Evolutionary conservation across 805 yeast genomes (phyloP).

Genomic region (Candida verbasci): DNA sequence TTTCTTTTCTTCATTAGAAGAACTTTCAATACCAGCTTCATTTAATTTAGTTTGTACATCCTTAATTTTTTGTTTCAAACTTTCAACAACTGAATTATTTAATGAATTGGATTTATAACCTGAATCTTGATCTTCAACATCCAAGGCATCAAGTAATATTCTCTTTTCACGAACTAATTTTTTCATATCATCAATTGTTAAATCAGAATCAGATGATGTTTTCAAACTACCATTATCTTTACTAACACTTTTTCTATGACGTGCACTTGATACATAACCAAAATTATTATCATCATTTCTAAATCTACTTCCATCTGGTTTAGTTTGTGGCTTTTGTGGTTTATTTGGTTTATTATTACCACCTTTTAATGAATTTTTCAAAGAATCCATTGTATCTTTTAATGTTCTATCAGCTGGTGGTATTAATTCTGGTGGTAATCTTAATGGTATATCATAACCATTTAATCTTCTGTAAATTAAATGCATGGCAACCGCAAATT

Average conservation of each 20-base stretch:
- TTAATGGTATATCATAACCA: constrained; percentile 78
- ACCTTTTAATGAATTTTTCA: constrained; percentile 60
- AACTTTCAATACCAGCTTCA: constrained; percentile 19
- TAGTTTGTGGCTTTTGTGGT: constrained; percentile 12
- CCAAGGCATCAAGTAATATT: constrained; percentile 65
- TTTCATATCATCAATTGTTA: constrained; percentile 52
- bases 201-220: constrained; percentile 26
- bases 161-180: constrained; percentile 69
- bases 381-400: constrained; percentile 63
- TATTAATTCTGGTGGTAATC: constrained; percentile 81
- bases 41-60: constrained; percentile 39
- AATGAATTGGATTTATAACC: constrained; percentile 22
- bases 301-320: constrained; percentile 32
- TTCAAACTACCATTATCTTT: constrained; percentile 12
- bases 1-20: constrained; percentile 42
- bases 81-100: constrained; percentile 56
- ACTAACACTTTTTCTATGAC: constrained; percentile 40
- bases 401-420: constrained; percentile 82
- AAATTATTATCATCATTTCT: constrained; percentile 72
- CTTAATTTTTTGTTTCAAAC: constrained; percentile 57
- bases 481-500: constrained; percentile 97
- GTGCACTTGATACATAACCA: constrained; percentile 66
- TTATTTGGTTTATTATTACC: constrained; percentile 23
- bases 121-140: constrained; percentile 56
- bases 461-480: constrained; percentile 85